These are phyloP conservation scores for Nadsonia fulvescens DNA, from an alignment of 805 yeast genomes.

Conservation along the genomic window DNA sequence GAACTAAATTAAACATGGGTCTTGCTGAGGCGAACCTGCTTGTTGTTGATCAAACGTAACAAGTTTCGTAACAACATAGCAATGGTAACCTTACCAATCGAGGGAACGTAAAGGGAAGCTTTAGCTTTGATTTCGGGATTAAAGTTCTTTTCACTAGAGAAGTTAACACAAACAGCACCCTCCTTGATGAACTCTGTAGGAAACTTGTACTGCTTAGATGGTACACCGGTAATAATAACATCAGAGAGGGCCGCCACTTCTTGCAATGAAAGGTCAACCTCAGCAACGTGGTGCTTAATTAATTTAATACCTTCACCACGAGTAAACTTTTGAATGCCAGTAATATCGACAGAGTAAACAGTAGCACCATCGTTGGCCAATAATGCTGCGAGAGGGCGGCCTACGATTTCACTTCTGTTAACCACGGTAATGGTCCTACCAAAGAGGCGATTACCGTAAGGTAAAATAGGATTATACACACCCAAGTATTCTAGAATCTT, in stretches of 20 bases:
- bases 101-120: constrained; percentile 87
- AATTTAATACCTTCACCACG: constrained; percentile 81
- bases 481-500: constrained; percentile 83
- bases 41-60: constrained; percentile 63
- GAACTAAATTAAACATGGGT: too few species aligned
- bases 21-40: constrained; percentile 14
- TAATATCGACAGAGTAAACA: constrained; percentile 80
- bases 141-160: constrained; percentile 79
- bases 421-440: constrained; percentile 86
- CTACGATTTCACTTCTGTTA: constrained; percentile 91
- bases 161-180: constrained; percentile 84
- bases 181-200: constrained; percentile 63
- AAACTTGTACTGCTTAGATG: constrained; percentile 65
- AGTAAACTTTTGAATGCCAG: constrained; percentile 77
- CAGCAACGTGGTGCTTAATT: constrained; percentile 66
- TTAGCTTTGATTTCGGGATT: constrained; percentile 55
- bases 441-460: constrained; percentile 80
- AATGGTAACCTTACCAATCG: constrained; percentile 91
- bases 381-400: constrained; percentile 89
- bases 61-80: constrained; percentile 85
- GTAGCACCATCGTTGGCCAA: constrained; percentile 95
- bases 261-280: constrained; percentile 33
- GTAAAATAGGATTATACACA: constrained; percentile 63
- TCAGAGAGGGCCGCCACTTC: constrained; percentile 61
- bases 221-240: constrained; percentile 92